phyloP scores from a whole-genome alignment of 2,329 filamentous ascomycete genomes.

The Chaetomium sp. region DNA sequence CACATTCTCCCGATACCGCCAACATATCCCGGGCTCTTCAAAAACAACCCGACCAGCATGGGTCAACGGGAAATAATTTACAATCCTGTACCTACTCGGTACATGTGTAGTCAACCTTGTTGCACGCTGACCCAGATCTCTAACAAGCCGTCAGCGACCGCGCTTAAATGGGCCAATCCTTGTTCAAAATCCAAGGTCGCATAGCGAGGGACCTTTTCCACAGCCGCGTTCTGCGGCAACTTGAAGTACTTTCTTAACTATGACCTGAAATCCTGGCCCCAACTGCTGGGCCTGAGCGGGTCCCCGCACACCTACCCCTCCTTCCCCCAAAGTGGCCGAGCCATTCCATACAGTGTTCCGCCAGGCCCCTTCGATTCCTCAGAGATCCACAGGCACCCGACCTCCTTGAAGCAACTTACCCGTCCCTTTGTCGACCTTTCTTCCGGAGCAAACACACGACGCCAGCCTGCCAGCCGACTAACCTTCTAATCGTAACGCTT shows the following conservation, averaged over 20 bases:
- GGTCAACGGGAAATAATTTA: too few species aligned
- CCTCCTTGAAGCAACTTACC: conserved; percentile 7
- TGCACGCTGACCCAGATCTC: conserved; percentile 1
- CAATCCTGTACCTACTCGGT: too few species aligned
- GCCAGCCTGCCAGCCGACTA: not conserved
- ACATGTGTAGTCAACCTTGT: not conserved
- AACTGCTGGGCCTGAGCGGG: not conserved
- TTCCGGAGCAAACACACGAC: not conserved
- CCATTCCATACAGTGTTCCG: not conserved
- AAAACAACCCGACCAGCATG: too few species aligned
- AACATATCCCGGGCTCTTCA: too few species aligned
- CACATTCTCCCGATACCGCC: too few species aligned
- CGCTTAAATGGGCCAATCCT: conserved; percentile 9
- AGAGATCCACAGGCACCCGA: conserved; percentile 20
- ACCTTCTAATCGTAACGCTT: not conserved
- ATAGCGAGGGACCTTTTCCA: not conserved
- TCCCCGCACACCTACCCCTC: conserved; percentile 15
- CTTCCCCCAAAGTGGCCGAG: conserved; percentile 1
- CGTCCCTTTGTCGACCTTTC: conserved; percentile 9
- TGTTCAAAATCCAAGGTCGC: not conserved
- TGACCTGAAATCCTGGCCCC: not conserved
- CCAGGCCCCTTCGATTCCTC: conserved; percentile 9
- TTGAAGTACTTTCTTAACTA: not conserved
- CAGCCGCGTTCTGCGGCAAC: not conserved
- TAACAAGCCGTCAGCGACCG: not conserved